phyloP scores from a whole-genome alignment of 805 yeast species.

The Lipomyces starkeyi region DNA sequence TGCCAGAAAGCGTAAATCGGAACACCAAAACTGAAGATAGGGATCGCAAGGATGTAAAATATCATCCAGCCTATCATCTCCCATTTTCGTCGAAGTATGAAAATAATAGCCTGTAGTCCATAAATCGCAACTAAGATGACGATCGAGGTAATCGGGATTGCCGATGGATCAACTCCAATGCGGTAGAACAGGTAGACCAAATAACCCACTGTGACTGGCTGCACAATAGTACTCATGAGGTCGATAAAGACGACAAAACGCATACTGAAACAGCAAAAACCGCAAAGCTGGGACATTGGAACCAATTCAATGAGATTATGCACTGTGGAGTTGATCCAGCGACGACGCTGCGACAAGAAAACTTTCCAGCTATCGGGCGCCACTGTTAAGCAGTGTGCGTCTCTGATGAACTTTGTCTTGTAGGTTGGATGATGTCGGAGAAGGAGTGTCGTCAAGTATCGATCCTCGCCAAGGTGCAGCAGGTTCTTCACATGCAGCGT shows the following conservation, averaged over 20 bases:
- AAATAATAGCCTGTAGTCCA: constrained; percentile 62
- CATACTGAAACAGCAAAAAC: constrained; percentile 70
- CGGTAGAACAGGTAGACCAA: constrained; percentile 59
- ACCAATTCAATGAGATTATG: constrained; percentile 66
- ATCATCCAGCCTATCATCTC: constrained; percentile 62
- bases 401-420: constrained; percentile 61
- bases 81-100: constrained; percentile 54
- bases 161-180: constrained; percentile 52
- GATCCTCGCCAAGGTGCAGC: constrained; percentile 66
- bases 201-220: constrained; percentile 63
- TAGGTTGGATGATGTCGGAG: constrained; percentile 62
- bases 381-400: constrained; percentile 64
- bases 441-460: constrained; percentile 62
- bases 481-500: constrained; percentile 66
- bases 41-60: constrained; percentile 62
- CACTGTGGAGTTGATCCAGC: constrained; percentile 72
- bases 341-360: constrained; percentile 66
- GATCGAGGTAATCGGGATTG: constrained; percentile 63
- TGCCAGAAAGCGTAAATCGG: constrained; percentile 67
- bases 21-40: constrained; percentile 62
- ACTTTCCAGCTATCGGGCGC: constrained; percentile 65
- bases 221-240: constrained; percentile 63
- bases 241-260: constrained; percentile 63
- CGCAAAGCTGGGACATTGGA: constrained; percentile 65
- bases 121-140: constrained; percentile 60